Evolutionary conservation across 1,284 basidiomycete genomes (phyloP).

Genomic region (Malassezia psittaci): DNA sequence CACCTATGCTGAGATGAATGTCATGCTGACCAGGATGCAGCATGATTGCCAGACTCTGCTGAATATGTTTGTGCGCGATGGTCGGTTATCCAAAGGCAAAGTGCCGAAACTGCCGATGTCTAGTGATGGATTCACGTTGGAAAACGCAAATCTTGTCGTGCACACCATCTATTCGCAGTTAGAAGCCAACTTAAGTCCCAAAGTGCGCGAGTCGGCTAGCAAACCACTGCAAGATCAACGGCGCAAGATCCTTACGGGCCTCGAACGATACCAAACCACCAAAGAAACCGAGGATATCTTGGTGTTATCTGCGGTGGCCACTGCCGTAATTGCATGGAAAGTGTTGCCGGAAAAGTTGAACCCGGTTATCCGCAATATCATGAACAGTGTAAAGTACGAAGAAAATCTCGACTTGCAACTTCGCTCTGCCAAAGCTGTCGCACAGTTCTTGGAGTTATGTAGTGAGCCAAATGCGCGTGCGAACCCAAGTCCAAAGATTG

Average conservation of each 20-base stretch:
- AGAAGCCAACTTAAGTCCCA: slow-evolving; percentile 48
- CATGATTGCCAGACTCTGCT: slow-evolving; percentile 70
- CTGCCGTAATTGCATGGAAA: slow-evolving; percentile 62
- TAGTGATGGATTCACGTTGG: slow-evolving; percentile 64
- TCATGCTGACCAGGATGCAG: slow-evolving; percentile 68
- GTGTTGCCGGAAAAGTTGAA: slow-evolving; percentile 62
- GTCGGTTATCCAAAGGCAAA: slow-evolving; percentile 66
- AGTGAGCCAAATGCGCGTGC: slow-evolving; percentile 54
- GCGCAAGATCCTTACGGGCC: slow-evolving; percentile 60
- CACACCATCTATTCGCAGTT: slow-evolving; percentile 64
- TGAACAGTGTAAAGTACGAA: slow-evolving; percentile 84
- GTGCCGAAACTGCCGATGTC: slow-evolving; percentile 62
- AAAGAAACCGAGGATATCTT: slow-evolving; percentile 80
- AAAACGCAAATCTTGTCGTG: slow-evolving; percentile 64
- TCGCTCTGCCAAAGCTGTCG: slow-evolving; percentile 78
- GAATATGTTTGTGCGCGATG: slow-evolving; percentile 69
- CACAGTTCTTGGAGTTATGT: slow-evolving; percentile 78
- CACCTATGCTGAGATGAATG: slow-evolving; percentile 84
- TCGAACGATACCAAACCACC: slow-evolving; percentile 70
- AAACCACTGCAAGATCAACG: slow-evolving; percentile 67
- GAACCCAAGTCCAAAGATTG: slow-evolving; percentile 76
- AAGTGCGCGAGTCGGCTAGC: slow-evolving; percentile 61
- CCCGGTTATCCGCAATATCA: slow-evolving; percentile 88
- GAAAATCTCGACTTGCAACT: slow-evolving; percentile 78
- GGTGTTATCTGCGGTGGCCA: slow-evolving; percentile 76